Evolutionary conservation across 2,329 filamentous ascomycete species (phyloP).

Genomic region (Colletotrichum incanum): DNA sequence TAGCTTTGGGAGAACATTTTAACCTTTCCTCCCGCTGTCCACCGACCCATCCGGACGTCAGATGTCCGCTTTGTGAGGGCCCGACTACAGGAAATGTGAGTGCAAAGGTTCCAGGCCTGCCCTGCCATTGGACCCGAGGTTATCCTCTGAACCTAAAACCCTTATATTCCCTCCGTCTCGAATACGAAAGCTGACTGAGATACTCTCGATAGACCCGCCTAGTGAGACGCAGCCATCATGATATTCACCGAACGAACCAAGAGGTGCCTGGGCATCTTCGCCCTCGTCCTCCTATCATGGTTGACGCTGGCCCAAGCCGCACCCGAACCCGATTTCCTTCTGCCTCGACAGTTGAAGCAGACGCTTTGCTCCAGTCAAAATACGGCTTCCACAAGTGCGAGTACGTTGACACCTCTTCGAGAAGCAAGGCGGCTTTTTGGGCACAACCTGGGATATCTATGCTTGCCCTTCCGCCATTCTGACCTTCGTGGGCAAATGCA

Average conservation of each 20-base stretch:
- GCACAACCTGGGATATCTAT: neutral
- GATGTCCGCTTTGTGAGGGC: conserved; percentile 38
- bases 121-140: conserved; percentile 7
- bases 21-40: conserved; percentile 29
- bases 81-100: conserved; percentile 31
- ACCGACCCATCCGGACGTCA: conserved; percentile 35
- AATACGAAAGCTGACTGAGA: conserved; percentile 11
- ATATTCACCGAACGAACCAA: conserved; percentile 44
- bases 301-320: conserved; percentile 42
- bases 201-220: conserved; percentile 17
- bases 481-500: neutral
- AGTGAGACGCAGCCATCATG: conserved; percentile 44
- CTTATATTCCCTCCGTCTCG: neutral
- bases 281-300: conserved; percentile 49
- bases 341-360: conserved; percentile 44
- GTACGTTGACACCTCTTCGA: conserved; percentile 47
- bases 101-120: conserved; percentile 1
- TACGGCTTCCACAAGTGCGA: conserved; percentile 52
- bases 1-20: conserved; percentile 26
- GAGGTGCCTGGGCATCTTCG: conserved; percentile 44
- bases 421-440: neutral
- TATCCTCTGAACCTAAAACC: conserved; percentile 8
- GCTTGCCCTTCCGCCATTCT: neutral
- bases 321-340: conserved; percentile 14
- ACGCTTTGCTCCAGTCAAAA: conserved; percentile 56